Conservation (phyloP, 306 rosid genomes). For the Carpinus viminea region DNA sequence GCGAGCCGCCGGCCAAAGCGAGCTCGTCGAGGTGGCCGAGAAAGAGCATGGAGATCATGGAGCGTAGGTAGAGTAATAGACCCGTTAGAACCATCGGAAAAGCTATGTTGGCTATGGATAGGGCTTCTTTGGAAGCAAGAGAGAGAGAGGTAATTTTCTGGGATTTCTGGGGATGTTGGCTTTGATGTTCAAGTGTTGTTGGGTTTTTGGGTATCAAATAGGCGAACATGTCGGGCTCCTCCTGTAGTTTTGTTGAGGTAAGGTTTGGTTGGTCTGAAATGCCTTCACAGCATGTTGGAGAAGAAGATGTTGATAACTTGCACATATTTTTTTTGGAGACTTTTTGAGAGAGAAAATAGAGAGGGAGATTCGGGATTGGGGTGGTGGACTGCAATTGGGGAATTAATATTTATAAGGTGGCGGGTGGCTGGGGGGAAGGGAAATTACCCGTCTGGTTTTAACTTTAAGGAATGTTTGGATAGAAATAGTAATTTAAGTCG, state of each 20-base stretch:
- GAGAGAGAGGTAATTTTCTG: constrained; percentile 16
- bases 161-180: constrained; percentile 19
- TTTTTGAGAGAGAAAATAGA: constrained; percentile 5
- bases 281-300: constrained; percentile 25
- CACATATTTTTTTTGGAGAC: constrained; percentile 34
- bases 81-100: constrained; percentile 81
- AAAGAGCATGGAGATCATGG: constrained; percentile 87
- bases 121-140: constrained; percentile 48
- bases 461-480: neutral
- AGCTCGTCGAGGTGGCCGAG: constrained; percentile 77
- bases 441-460: no score
- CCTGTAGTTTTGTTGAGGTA: constrained; percentile 18
- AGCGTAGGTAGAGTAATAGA: constrained; percentile 69
- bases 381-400: constrained; percentile 21
- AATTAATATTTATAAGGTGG: neutral
- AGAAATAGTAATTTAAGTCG: constrained; percentile 9
- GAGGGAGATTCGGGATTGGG: constrained; percentile 9
- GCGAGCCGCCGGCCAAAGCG: constrained; percentile 80
- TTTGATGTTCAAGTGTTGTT: constrained; percentile 30
- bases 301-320: constrained; percentile 28
- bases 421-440: neutral
- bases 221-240: constrained; percentile 28
- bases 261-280: constrained; percentile 30
- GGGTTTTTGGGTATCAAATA: constrained; percentile 51
- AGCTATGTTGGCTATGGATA: constrained; percentile 45